phyloP scores from a whole-genome alignment of 2,329 filamentous ascomycete genomes.

The Grosmannia clavigera region DNA sequence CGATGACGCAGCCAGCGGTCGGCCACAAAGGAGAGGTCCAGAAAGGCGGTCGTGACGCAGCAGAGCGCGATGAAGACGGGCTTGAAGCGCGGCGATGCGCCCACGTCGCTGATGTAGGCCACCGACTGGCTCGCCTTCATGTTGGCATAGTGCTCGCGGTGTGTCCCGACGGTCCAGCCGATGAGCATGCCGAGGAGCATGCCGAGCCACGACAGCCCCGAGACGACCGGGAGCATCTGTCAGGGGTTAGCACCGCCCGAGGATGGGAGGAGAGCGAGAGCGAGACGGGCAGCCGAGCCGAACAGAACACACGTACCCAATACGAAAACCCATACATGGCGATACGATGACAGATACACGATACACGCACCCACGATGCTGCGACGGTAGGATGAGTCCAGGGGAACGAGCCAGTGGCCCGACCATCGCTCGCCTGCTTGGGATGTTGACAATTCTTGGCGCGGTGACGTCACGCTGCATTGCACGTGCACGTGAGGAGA shows the following conservation, averaged over 20 bases:
- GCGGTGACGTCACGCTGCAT: too few relatives aligned
- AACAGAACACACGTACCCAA: conserved; percentile 3
- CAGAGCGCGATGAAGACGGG: conserved; percentile 68
- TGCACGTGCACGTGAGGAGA: too few relatives aligned
- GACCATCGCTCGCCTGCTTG: too few relatives aligned
- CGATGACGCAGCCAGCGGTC: conserved; percentile 79
- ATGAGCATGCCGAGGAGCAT: conserved; percentile 59
- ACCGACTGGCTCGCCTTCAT: conserved; percentile 48
- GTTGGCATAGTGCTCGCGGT: conserved; percentile 44
- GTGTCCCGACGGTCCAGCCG: conserved; percentile 49
- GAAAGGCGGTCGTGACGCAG: conserved; percentile 59
- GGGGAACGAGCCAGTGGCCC: too few relatives aligned
- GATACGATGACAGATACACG: too few relatives aligned
- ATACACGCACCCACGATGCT: too few relatives aligned
- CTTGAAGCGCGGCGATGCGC: conserved; percentile 48
- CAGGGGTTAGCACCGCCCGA: too few relatives aligned
- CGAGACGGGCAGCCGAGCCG: background rate
- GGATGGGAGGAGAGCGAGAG: background rate
- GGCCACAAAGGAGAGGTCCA: conserved; percentile 67
- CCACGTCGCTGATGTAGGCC: conserved; percentile 59
- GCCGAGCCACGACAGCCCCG: conserved; percentile 50
- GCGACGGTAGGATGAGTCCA: too few relatives aligned
- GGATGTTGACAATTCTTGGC: too few relatives aligned
- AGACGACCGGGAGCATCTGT: conserved; percentile 56
- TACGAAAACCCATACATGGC: conserved; percentile 4